Percentiles rank a stretch among this genome's conserved stretches.
These are phyloP conservation scores for Phyllosticta ampelicida DNA, from an alignment of 2,329 filamentous ascomycete genomes.

Conservation along the genomic window DNA sequence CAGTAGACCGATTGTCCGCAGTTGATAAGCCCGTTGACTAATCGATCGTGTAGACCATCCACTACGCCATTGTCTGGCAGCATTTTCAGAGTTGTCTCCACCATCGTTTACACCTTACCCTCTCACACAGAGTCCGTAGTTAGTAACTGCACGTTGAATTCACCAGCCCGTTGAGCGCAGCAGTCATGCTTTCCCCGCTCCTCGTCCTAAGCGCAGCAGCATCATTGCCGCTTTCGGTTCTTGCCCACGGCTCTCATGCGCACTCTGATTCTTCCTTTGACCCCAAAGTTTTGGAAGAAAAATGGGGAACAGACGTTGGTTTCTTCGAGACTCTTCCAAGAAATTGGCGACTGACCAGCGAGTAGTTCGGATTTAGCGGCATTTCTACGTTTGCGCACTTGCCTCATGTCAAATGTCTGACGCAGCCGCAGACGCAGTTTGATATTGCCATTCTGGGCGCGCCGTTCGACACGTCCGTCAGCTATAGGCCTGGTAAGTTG, in stretches of 20 bases:
- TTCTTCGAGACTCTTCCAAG: background rate
- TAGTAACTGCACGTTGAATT: background rate
- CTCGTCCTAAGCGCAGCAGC: conserved; percentile 5
- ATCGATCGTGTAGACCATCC: background rate
- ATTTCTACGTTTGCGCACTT: conserved; percentile 48
- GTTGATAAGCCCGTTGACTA: background rate
- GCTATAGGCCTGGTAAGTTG: conserved; percentile 32
- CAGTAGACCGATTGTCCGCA: conserved; percentile 14
- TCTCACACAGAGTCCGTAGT: background rate
- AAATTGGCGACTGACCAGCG: conserved; percentile 16
- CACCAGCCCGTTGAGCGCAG: background rate
- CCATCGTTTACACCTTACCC: too few relatives aligned
- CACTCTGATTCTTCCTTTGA: conserved; percentile 19
- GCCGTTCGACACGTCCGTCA: conserved; percentile 40
- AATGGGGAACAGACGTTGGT: conserved; percentile 32
- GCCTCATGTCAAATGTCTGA: conserved; percentile 37
- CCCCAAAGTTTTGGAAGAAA: conserved; percentile 25
- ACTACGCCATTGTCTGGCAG: background rate
- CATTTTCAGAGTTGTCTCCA: too few relatives aligned
- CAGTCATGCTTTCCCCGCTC: conserved; percentile 2
- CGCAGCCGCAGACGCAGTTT: conserved; percentile 32
- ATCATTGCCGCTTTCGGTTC: conserved; percentile 14
- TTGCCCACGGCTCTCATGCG: conserved; percentile 21
- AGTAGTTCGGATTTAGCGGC: conserved; percentile 56
- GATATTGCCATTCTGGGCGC: conserved; percentile 41